phyloP scores from a whole-genome alignment of 202 grass and related monocot species.

The Carex sylvatica region DNA sequence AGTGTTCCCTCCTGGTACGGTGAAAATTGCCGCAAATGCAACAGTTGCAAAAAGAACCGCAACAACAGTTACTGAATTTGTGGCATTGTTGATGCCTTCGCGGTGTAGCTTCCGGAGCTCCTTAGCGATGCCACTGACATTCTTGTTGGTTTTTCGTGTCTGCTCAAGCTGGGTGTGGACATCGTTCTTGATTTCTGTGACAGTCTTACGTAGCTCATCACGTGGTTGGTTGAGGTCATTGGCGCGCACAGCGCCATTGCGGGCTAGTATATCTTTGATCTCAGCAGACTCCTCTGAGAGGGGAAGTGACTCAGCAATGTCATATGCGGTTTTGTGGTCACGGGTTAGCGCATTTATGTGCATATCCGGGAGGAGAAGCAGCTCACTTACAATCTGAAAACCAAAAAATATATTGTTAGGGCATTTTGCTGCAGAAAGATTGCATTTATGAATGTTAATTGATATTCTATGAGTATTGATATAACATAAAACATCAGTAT shows the following conservation, averaged over 20 bases:
- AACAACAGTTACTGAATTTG: constrained; percentile 91
- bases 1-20: constrained; percentile 63
- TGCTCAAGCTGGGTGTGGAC: constrained; percentile 91
- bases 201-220: constrained; percentile 92
- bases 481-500: neutral
- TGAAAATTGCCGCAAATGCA: constrained; percentile 96
- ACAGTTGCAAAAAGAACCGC: constrained; percentile 92
- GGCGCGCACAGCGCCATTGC: constrained; percentile 74
- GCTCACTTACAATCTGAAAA: constrained; percentile 80
- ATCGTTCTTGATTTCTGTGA: constrained; percentile 95
- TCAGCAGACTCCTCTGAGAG: constrained; percentile 84
- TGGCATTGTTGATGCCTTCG: constrained; percentile 95
- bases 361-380: constrained; percentile 88
- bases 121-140: constrained; percentile 87
- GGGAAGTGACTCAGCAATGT: constrained; percentile 76
- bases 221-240: constrained; percentile 94
- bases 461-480: neutral
- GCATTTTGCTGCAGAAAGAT: neutral
- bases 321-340: constrained; percentile 93
- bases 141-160: constrained; percentile 96
- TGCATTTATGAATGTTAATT: neutral
- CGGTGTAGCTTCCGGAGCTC: constrained; percentile 83
- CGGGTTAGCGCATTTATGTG: constrained; percentile 86
- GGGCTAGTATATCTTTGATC: constrained; percentile 79
- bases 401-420: constrained; percentile 2